A percentile compares a stretch with the other conserved stretches of the same genome.
Conservation (phyloP, 352 stramenopile genomes). For the Pythium brachiatum region DNA sequence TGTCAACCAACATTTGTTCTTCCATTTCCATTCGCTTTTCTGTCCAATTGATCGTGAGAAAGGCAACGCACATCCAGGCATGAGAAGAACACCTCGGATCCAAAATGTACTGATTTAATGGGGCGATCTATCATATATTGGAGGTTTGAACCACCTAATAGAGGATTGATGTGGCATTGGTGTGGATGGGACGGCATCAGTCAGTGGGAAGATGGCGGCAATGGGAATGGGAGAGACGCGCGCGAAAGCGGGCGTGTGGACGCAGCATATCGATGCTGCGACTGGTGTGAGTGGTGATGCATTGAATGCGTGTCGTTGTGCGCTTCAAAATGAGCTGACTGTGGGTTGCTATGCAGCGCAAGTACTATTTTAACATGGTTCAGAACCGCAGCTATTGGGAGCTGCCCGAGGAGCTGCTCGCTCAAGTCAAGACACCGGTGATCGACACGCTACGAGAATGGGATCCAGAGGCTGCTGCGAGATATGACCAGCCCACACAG, state of each 20-base stretch:
- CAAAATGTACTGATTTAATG: too few relatives aligned
- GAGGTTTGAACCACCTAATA: neutral
- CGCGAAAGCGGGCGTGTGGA: constrained; percentile 68
- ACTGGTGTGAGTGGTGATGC: constrained; percentile 37
- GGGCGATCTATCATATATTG: neutral
- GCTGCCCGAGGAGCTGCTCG: constrained; percentile 46
- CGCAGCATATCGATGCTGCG: constrained; percentile 58
- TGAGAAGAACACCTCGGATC: too few relatives aligned
- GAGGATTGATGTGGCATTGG: neutral
- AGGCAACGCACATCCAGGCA: too few relatives aligned
- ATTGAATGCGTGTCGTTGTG: neutral
- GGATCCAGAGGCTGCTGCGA: constrained; percentile 37
- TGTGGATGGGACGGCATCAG: neutral
- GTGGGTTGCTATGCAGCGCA: constrained; percentile 35
- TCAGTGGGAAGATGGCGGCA: constrained; percentile 2
- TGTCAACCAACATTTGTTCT: too few relatives aligned
- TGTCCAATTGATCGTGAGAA: too few relatives aligned
- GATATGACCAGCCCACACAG: constrained; percentile 27
- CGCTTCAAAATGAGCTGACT: neutral
- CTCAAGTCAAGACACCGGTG: constrained; percentile 45
- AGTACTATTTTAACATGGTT: constrained; percentile 80
- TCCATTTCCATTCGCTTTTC: too few relatives aligned
- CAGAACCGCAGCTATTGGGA: constrained; percentile 76
- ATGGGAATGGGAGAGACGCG: constrained; percentile 7
- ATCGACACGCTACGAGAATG: constrained; percentile 49